Base-by-base conservation (phyloP, 169 alveolate species). In the Cryptosporidium bovis region DNA sequence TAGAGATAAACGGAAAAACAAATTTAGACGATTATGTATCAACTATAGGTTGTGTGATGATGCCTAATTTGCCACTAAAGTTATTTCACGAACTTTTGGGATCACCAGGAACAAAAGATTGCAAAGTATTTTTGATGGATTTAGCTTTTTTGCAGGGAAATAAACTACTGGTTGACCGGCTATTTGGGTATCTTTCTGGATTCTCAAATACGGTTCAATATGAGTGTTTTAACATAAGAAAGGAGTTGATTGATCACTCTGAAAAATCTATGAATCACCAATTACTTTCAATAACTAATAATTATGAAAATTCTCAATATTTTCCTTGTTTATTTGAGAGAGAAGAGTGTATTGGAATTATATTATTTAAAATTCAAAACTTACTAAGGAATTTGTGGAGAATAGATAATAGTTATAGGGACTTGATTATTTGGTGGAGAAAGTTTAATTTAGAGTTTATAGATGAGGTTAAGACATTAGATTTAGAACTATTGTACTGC, bases 21-120 rank as follows among this genome's bases (percentile, higher is more conserved):
- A 18, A 34, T 18, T 31, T 66, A 6, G 10, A 24, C n/a, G 4
- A 62, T 8, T 13, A 55, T 55, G 20, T 1, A 5, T 20, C 64
- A 55, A 55, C 12, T 27, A 0, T 20, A 20, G 12, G 31, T 20
- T 62, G 67, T 62, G 29, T 53, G 6, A 51, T 36, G 16, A 29
- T 77, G 6, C 36, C 31, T 8, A 46, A 66, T 13, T 20, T 77
- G 4, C 65, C 87, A 10, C 16, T 77, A 4, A 77, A 77, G 33
- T 27, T 77, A 20, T 27, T 62, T 77, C 87, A 77, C 65, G 87
- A 77, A 27, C 87, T 77, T 18, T 36, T 77, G 24, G 71, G 71
- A 3, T 77, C 77, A 34, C 87, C 87, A 46, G 71, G 69, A 34
- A 56, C 71, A 34, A 77, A 77, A 24, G 87, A 77, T 4, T 44